Evolutionary conservation across 2,329 filamentous ascomycete species (phyloP).

Genomic region (Shiraia sp.): DNA sequence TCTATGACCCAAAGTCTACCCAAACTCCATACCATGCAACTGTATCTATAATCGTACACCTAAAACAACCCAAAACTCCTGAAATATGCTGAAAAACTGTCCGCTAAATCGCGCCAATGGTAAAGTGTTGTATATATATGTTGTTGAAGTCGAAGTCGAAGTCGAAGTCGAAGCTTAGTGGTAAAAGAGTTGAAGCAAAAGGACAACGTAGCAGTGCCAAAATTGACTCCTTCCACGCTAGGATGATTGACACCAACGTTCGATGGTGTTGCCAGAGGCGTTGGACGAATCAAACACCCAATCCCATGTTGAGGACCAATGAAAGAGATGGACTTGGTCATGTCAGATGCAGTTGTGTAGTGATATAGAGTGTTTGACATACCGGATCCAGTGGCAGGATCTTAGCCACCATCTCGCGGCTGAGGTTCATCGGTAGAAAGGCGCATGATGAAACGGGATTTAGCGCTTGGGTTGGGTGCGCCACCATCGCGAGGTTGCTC

Average conservation of each 20-base stretch:
- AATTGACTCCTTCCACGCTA: too few relatives aligned
- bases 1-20: too few relatives aligned
- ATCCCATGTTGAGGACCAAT: slow-evolving; percentile 1
- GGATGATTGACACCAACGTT: neutral
- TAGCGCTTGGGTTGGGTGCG: slow-evolving; percentile 28
- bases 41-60: too few relatives aligned
- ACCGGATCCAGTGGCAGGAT: slow-evolving; percentile 2
- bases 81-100: neutral
- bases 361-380: slow-evolving; percentile 3
- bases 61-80: neutral
- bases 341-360: slow-evolving; percentile 13
- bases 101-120: too few relatives aligned
- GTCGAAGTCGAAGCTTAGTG: neutral
- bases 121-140: neutral
- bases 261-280: neutral
- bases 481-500: slow-evolving; percentile 40
- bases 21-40: too few relatives aligned
- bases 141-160: slow-evolving; percentile 6
- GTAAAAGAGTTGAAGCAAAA: neutral
- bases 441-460: slow-evolving; percentile 20
- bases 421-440: slow-evolving; percentile 22
- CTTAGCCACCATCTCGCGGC: slow-evolving; percentile 40
- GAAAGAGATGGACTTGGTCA: slow-evolving; percentile 5
- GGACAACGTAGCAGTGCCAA: too few relatives aligned
- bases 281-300: neutral